Evolutionary conservation across 805 yeast genomes (phyloP).

Genomic region (Metschnikowia dekortorum): DNA sequence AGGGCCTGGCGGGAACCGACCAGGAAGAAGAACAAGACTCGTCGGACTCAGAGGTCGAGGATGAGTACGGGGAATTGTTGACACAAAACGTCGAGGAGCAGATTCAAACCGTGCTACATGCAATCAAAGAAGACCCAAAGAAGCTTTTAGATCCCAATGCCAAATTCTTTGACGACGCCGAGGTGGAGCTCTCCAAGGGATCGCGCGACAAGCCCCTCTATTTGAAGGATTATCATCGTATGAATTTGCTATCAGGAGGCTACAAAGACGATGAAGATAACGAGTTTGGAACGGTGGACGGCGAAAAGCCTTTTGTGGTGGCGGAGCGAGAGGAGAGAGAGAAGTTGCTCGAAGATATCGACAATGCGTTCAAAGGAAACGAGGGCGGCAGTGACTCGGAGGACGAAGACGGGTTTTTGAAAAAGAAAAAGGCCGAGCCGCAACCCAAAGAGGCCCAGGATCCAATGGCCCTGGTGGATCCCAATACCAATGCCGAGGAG

Average conservation of each 20-base stretch:
- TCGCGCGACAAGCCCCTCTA: constrained; percentile 62
- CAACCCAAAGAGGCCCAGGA: constrained; percentile 26
- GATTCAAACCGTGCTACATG: constrained; percentile 62
- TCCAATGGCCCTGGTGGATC: constrained; percentile 51
- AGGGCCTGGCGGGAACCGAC: constrained; percentile 23
- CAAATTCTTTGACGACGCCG: constrained; percentile 70
- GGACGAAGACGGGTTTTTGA: constrained; percentile 49
- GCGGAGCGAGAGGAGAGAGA: constrained; percentile 72
- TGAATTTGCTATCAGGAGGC: constrained; percentile 68
- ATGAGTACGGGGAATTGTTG: constrained; percentile 82
- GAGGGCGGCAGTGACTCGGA: constrained; percentile 40
- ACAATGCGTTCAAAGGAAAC: constrained; percentile 50
- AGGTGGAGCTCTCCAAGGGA: constrained; percentile 23
- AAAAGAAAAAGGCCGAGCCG: constrained; percentile 44
- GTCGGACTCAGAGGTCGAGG: constrained; percentile 64
- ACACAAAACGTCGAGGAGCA: constrained; percentile 85
- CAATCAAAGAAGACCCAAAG: constrained; percentile 66
- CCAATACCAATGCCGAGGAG: constrained; percentile 50
- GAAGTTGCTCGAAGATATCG: constrained; percentile 72
- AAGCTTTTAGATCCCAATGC: constrained; percentile 61
- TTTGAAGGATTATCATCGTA: constrained; percentile 89
- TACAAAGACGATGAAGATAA: constrained; percentile 44
- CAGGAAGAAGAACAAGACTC: constrained; percentile 34
- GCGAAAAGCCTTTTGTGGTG: constrained; percentile 66
- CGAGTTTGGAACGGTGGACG: constrained; percentile 42